These are phyloP conservation scores for Globisporangium apiculatum DNA, from an alignment of 352 stramenopile species.

Conservation along the genomic window DNA sequence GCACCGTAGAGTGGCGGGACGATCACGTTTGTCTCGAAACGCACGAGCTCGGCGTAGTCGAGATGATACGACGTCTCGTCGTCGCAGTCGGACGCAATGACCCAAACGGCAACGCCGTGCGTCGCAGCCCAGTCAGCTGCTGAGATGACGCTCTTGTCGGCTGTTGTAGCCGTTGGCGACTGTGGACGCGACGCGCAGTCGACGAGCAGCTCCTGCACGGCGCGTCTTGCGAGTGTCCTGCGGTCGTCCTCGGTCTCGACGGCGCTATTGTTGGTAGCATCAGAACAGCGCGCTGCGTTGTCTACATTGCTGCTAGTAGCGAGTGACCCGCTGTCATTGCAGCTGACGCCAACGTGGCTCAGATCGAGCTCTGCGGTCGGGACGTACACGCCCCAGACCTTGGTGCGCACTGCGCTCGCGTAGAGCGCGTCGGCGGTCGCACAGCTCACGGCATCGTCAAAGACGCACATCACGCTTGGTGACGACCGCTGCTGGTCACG, in stretches of 20 bases:
- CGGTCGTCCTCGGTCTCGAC: neutral
- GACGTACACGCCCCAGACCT: constrained; percentile 68
- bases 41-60: constrained; percentile 41
- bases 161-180: too few relatives aligned
- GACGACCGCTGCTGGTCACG: constrained; percentile 31
- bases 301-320: neutral
- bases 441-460: constrained; percentile 42
- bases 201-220: constrained; percentile 56
- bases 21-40: constrained; percentile 41
- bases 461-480: constrained; percentile 21
- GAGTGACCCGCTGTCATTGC: neutral
- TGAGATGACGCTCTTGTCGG: constrained; percentile 1
- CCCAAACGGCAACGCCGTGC: constrained; percentile 34
- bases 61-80: constrained; percentile 40
- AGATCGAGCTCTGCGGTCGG: constrained; percentile 17
- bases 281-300: too few relatives aligned
- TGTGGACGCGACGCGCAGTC: constrained; percentile 4
- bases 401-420: constrained; percentile 42
- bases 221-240: constrained; percentile 23
- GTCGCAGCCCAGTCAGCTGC: constrained; percentile 10
- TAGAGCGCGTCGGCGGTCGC: constrained; percentile 47
- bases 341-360: neutral
- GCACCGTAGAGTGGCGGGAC: constrained; percentile 55
- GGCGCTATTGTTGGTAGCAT: constrained; percentile 4
- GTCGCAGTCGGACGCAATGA: constrained; percentile 32